Evolutionary conservation across 768 basidiomycete species (phyloP).

Genomic region (Udeniomyces megalosporus): DNA sequence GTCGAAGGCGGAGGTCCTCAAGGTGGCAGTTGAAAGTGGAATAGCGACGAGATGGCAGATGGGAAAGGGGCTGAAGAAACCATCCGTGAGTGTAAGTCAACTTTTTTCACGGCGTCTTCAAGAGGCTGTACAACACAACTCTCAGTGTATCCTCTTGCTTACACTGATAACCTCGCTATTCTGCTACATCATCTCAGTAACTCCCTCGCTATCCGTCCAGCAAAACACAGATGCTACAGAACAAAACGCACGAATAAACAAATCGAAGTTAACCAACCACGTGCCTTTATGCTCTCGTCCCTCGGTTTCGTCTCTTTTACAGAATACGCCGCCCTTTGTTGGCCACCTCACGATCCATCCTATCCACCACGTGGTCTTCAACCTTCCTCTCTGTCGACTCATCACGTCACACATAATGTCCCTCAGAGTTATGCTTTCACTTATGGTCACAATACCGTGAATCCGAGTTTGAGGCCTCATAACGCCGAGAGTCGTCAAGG

Average conservation of each 20-base stretch:
- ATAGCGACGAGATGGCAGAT: not conserved
- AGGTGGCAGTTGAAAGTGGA: not conserved
- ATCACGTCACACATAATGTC: not conserved
- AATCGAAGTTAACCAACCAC: not conserved
- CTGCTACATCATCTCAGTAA: not conserved
- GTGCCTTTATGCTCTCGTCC: not conserved
- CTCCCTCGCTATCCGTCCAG: too few relatives aligned
- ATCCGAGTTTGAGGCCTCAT: not conserved
- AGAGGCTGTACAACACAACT: not conserved
- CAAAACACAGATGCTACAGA: too few relatives aligned
- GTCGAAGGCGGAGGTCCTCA: not conserved
- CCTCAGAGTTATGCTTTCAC: not conserved
- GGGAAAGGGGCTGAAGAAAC: not conserved
- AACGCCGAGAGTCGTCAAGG: not conserved
- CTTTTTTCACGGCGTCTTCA: not conserved
- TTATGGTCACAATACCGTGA: constrained; percentile 1
- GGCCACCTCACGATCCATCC: constrained; percentile 13
- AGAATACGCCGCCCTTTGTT: constrained; percentile 10
- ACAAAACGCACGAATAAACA: too few relatives aligned
- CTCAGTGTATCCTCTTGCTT: not conserved
- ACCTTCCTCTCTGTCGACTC: not conserved
- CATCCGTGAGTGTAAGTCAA: not conserved
- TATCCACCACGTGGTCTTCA: not conserved
- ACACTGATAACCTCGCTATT: not conserved
- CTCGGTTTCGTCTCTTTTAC: not conserved